Evolutionary conservation across 306 rosid genomes (phyloP).

Genomic region (Ammopiptanthus mongolicus): DNA sequence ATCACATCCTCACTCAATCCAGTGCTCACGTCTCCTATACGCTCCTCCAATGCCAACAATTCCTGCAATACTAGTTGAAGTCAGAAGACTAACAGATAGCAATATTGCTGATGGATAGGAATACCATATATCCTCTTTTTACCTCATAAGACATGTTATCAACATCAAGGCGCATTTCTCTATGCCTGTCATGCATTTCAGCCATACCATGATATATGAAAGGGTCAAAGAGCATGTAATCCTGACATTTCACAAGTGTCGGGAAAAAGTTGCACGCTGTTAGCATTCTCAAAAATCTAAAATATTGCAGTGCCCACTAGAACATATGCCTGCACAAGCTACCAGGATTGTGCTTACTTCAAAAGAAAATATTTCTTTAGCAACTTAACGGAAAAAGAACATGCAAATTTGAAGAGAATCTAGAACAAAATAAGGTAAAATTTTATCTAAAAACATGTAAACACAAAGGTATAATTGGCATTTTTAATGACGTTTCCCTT

Average conservation of each 20-base stretch:
- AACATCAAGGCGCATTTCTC: constrained; percentile 95
- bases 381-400: background rate
- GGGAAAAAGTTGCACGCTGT: background rate
- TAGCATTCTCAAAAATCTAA: constrained; percentile 13
- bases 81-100: constrained; percentile 18
- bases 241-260: constrained; percentile 47
- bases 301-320: background rate
- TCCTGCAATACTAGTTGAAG: constrained; percentile 49
- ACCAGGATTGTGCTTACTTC: constrained; percentile 14
- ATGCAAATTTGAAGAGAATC: background rate
- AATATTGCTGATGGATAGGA: constrained; percentile 4
- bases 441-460: background rate
- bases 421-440: background rate
- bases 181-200: constrained; percentile 85
- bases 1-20: constrained; percentile 68
- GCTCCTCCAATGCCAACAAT: constrained; percentile 81
- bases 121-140: constrained; percentile 23
- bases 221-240: constrained; percentile 74
- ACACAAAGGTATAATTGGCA: background rate
- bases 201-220: constrained; percentile 70
- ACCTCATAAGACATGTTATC: constrained; percentile 97
- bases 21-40: constrained; percentile 77
- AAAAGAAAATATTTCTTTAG: background rate
- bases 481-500: background rate
- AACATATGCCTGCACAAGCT: constrained; percentile 13